Percentiles rank a stretch among this genome's conserved stretches.
phyloP scores from a whole-genome alignment of 257 asterid species.

The Solanum piurae region DNA sequence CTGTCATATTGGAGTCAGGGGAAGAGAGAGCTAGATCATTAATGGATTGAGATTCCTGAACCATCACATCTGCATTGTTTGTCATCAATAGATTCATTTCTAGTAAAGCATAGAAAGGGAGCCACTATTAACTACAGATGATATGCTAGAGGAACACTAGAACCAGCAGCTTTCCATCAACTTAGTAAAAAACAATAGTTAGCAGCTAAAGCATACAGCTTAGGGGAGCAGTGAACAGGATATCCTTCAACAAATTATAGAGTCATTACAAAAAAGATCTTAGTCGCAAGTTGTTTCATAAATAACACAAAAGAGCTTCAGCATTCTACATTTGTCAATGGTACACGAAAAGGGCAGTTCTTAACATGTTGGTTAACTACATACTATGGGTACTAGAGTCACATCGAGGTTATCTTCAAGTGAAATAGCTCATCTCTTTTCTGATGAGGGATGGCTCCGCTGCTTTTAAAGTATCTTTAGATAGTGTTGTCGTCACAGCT shows the following conservation, averaged over 20 bases:
- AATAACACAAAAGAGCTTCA: constrained; percentile 18
- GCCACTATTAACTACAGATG: background rate
- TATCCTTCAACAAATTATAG: constrained; percentile 11
- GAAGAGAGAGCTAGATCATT: constrained; percentile 32
- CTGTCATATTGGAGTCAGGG: constrained; percentile 28
- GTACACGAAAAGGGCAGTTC: constrained; percentile 20
- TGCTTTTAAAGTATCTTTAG: constrained; percentile 48
- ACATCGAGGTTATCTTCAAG: constrained; percentile 74
- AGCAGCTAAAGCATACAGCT: background rate
- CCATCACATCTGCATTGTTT: constrained; percentile 73
- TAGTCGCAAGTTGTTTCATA: constrained; percentile 16
- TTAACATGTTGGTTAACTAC: constrained; percentile 41
- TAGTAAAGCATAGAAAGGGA: background rate
- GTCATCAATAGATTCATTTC: constrained; percentile 35
- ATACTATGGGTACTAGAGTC: constrained; percentile 77
- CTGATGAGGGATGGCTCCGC: constrained; percentile 80
- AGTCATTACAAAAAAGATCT: constrained; percentile 35
- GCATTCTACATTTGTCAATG: constrained; percentile 27
- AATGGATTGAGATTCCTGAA: constrained; percentile 43
- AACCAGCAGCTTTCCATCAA: background rate
- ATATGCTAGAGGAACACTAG: background rate
- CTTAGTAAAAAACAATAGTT: background rate
- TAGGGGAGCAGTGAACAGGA: background rate
- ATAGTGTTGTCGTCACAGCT: constrained; percentile 83
- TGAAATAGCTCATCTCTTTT: constrained; percentile 71